These are phyloP conservation scores for Trichocladium uniseriatum DNA, from an alignment of 495 filamentous ascomycete genomes.

Conservation along the genomic window DNA sequence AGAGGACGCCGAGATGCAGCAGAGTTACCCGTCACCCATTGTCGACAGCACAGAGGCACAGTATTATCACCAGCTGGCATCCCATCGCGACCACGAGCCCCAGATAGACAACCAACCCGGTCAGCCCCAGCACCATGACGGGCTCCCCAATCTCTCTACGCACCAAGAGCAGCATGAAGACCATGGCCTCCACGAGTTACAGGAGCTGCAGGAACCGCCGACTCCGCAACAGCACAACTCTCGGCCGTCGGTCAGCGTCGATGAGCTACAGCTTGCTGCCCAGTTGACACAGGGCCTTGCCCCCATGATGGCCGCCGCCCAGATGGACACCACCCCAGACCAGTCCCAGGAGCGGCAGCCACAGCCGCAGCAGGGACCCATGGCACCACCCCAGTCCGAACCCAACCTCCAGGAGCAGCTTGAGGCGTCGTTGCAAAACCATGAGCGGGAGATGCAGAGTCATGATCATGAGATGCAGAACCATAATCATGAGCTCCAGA, in stretches of 20 bases:
- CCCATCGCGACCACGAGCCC: constrained; percentile 16
- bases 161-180: constrained; percentile 20
- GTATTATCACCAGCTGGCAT: constrained; percentile 22
- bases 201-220: constrained; percentile 23
- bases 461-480: constrained; percentile 18
- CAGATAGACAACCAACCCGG: constrained; percentile 13
- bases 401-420: constrained; percentile 25
- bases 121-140: constrained; percentile 15
- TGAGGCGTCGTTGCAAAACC: constrained; percentile 26
- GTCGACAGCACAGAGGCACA: constrained; percentile 20
- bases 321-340: constrained; percentile 8
- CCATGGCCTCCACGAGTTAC: constrained; percentile 18
- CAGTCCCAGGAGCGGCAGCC: constrained; percentile 17
- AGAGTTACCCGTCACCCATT: constrained; percentile 23
- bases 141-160: constrained; percentile 9
- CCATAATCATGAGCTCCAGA: constrained; percentile 17
- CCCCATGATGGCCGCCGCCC: constrained; percentile 22
- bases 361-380: constrained; percentile 10
- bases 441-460: constrained; percentile 16
- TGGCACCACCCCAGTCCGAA: constrained; percentile 9
- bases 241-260: constrained; percentile 29
- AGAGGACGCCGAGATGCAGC: constrained; percentile 20
- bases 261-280: constrained; percentile 44
- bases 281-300: constrained; percentile 42
- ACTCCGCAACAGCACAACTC: constrained; percentile 24